Evolutionary conservation across 2,329 filamentous ascomycete genomes (phyloP).

Genomic region (Sclerotinia trifoliorum): DNA sequence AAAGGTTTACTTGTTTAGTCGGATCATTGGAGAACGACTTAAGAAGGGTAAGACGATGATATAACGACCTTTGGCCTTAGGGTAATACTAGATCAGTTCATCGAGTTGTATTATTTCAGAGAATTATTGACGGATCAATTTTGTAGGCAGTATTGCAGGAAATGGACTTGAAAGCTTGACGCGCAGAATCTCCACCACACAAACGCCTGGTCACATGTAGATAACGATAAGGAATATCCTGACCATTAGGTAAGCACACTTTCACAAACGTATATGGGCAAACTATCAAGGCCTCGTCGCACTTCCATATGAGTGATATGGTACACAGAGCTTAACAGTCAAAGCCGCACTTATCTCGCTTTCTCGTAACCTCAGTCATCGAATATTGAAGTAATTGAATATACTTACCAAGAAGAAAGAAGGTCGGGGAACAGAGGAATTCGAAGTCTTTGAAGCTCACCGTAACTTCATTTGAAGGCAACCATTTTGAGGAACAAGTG

Average conservation of each 20-base stretch:
- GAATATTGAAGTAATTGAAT: too few relatives aligned
- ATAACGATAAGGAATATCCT: not conserved
- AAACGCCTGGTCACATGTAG: conserved; percentile 17
- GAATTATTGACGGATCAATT: not conserved
- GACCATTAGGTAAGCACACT: not conserved
- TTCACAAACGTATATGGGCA: too few relatives aligned
- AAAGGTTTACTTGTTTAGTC: not conserved
- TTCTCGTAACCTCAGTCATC: too few relatives aligned
- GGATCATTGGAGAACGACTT: not conserved
- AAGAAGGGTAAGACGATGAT: not conserved
- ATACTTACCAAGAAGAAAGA: too few relatives aligned
- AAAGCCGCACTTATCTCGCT: too few relatives aligned
- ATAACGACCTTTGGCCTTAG: not conserved
- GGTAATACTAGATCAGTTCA: not conserved
- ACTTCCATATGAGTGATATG: too few relatives aligned
- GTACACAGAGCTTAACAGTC: too few relatives aligned
- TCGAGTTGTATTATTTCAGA: not conserved
- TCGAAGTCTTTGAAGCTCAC: too few relatives aligned
- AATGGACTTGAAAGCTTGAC: not conserved
- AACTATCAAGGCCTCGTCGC: too few relatives aligned
- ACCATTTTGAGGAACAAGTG: too few relatives aligned
- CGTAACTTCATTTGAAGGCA: too few relatives aligned
- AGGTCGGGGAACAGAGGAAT: too few relatives aligned
- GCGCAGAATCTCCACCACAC: not conserved
- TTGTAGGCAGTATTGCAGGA: not conserved